A percentile compares a stretch with the other conserved stretches of the same genome.
Evolutionary conservation across 768 basidiomycete species (phyloP).

Genomic region (Leccinum variicolor): DNA sequence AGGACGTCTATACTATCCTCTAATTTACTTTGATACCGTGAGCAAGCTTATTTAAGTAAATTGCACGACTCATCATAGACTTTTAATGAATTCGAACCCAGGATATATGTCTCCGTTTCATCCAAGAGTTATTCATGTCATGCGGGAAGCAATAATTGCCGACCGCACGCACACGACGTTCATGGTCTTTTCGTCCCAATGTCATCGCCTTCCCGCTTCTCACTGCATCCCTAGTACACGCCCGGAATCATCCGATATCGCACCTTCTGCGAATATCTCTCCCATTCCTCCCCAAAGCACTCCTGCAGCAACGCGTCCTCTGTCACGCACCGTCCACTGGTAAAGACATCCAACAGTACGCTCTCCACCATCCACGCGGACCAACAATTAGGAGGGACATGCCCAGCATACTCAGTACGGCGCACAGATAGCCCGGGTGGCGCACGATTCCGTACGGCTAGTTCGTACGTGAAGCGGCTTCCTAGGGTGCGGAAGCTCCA

Average conservation of each 20-base stretch:
- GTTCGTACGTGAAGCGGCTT: background rate
- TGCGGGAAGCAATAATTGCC: no score
- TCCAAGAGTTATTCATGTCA: no score
- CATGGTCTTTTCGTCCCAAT: no score
- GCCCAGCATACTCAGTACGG: background rate
- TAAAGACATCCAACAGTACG: background rate
- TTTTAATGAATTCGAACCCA: background rate
- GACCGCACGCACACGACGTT: no score
- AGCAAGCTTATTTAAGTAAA: no score
- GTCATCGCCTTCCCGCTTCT: background rate
- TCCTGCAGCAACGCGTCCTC: background rate
- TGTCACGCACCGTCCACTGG: background rate
- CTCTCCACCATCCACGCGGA: background rate
- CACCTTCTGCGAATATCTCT: background rate
- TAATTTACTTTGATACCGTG: background rate
- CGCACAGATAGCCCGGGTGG: background rate
- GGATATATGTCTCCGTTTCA: no score
- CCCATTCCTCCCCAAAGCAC: background rate
- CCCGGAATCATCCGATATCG: background rate
- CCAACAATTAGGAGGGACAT: background rate
- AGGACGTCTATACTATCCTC: constrained; percentile 7
- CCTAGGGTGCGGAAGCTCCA: background rate
- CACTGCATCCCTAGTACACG: background rate
- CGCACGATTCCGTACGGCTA: background rate
- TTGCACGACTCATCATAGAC: background rate